Evolutionary conservation across 345 rosid genomes (phyloP), one percentile per base, ranked within the genome.

Genomic region (Alliaria petiolata): DNA sequence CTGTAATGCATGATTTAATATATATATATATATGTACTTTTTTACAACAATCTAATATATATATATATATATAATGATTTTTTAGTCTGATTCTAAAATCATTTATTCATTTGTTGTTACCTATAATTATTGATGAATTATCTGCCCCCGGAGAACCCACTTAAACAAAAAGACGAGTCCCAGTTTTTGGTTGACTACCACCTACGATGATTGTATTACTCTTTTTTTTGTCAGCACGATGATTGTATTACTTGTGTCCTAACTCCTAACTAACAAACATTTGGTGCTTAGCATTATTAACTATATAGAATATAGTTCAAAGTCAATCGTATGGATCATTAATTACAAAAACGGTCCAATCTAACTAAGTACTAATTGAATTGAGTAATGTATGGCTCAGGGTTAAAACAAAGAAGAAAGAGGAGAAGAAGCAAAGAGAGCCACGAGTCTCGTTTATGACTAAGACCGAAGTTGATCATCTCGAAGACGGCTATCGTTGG

Each of bases 401-500:
- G 62, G 56, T 46, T 74, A 85, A 84, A 79, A 74, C 73, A 16
- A 85, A 84, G 80, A 81, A 81, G 76, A 84, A 83, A 83, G 84
- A 43, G 49, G 90, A 89, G 65, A 89, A 82, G 55, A 83, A 70
- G 75, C 75, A 85, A 69, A 84, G 64, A 56, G 93, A 86, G 42
- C 88, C 93, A 17, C 82, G 77, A 69, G 89, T 84, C 79, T 89
- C 96, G 22, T 89, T 89, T 70, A 79, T 89, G 96, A 89, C 96
- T 16, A 89, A 83, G 80, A 86, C 88, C 43, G 96, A 89, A 49
- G 78, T 87, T 34, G 96, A 89, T 79, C 83, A 87, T 78, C 91
- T 89, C 46, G 93, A 89, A 83, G 96, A 89, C 46, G 96, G 96
- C 43, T 89, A 87, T 49, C 81, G 96, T 61, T 89, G 96, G 96